Base-by-base conservation (phyloP, 768 basidiomycete species). In the Candolleomyces eurysporus region DNA sequence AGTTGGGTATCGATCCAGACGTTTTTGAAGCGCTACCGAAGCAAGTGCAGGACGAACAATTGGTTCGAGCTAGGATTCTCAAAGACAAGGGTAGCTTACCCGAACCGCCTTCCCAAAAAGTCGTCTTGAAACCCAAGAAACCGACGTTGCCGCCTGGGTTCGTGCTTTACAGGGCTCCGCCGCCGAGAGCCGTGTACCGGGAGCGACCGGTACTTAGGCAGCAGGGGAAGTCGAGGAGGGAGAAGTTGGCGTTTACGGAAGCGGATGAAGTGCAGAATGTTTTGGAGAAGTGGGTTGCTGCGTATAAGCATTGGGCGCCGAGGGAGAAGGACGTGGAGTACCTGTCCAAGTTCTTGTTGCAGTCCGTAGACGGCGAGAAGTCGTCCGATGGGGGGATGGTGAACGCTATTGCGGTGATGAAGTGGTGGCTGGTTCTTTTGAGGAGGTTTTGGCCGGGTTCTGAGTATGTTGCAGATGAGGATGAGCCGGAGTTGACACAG, bases 351-450 rank as follows among this genome's bases (percentile, higher is more conserved):
- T 96, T 85, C 68, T 74, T 96, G 51, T 76, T 89, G 53, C 83
- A 84, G 64, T 86, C 84, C 60, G 84, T 90, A 40, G 86, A 88
- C 67, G 76, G 80, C n/a, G 67, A 69, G 19, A 69, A 71, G 55
- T 84, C 82, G 49, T 75, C 82, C 5, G 89, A 91, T 69, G 74
- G 71, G 30, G 81, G 91, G 0, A 73, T 93, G 45, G 88, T 89
- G 73, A 83, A 83, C 62, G 89, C 86, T 57, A 72, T 90, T 13
- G 83, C 83, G 26, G 83, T 92, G 17, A 78, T 92, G 79, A 87
- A 83, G 67, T 96, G 90, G 91, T 95, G 93, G 94, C 72, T 86
- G 64, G 79, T 89, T 36, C 69, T 95, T 30, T 71, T 93, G 66
- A 76, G 88, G 66, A 75, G 87, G 62, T 72, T 83, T 67, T 94